phyloP scores from a whole-genome alignment of 108 stramenopile species.

The Schizochytrium sp. region DNA sequence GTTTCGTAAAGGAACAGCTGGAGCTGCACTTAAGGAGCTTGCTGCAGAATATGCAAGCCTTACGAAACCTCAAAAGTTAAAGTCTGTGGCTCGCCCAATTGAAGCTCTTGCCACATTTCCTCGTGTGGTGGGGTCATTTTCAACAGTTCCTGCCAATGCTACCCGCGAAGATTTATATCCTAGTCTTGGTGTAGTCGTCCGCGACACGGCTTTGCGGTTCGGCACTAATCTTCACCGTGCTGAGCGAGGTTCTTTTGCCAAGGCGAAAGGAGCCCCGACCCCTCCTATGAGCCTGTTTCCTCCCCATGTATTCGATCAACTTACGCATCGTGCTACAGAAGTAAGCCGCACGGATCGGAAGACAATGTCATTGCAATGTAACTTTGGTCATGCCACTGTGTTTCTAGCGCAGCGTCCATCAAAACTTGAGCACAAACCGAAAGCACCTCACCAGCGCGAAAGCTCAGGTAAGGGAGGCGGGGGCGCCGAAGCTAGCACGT shows the following conservation, averaged over 20 bases:
- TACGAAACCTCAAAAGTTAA: not conserved
- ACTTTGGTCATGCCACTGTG: not conserved
- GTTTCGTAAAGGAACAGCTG: constrained; percentile 17
- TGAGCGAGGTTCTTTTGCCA: not conserved
- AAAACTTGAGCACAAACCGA: not conserved
- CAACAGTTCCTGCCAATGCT: not conserved
- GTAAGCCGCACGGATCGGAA: constrained; percentile 23
- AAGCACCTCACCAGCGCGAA: not conserved
- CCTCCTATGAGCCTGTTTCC: constrained; percentile 1
- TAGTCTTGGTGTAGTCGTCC: not conserved
- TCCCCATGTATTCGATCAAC: constrained; percentile 26
- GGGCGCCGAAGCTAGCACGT: not conserved
- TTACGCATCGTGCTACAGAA: not conserved
- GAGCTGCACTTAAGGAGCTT: constrained; percentile 35
- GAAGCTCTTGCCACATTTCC: constrained; percentile 36
- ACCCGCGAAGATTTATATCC: not conserved
- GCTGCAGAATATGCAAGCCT: constrained; percentile 35
- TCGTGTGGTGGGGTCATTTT: not conserved
- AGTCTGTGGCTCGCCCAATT: not conserved
- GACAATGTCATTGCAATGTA: not conserved
- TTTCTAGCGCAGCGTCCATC: constrained; percentile 27
- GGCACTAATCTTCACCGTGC: constrained; percentile 26
- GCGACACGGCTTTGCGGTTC: not conserved
- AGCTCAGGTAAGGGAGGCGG: not conserved
- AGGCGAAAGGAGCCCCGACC: not conserved